phyloP scores from a whole-genome alignment of 1,284 basidiomycete genomes.

The Leccinum pachyderme region DNA sequence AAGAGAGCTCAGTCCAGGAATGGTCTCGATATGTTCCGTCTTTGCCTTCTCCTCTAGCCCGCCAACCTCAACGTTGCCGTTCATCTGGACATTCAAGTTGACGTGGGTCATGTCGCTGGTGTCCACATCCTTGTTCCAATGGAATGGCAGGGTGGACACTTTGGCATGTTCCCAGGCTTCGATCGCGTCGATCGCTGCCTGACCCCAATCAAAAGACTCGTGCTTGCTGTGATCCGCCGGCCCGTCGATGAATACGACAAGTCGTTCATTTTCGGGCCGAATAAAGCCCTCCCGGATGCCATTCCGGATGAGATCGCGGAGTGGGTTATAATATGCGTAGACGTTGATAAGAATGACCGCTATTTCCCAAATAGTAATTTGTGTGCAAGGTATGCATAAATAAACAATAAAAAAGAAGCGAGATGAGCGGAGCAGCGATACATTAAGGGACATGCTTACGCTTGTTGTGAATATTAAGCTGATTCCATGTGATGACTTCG shows the following conservation, averaged over 20 bases:
- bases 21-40: conserved; percentile 22
- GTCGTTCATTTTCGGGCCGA: conserved; percentile 50
- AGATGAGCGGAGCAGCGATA: background rate
- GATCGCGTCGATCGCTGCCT: conserved; percentile 63
- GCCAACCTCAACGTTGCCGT: background rate
- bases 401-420: background rate
- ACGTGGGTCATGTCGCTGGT: conserved; percentile 32
- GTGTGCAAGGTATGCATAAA: background rate
- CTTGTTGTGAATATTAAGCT: conserved; percentile 86
- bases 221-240: conserved; percentile 56
- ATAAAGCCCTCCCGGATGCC: conserved; percentile 79
- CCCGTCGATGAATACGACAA: conserved; percentile 74
- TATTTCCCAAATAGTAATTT: conserved; percentile 20
- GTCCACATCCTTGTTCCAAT: conserved; percentile 44
- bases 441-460: conserved; percentile 45
- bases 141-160: conserved; percentile 29
- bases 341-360: conserved; percentile 86
- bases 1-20: conserved; percentile 25
- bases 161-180: conserved; percentile 54
- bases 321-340: conserved; percentile 73
- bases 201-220: conserved; percentile 74
- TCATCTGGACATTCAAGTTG: background rate
- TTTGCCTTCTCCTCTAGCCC: conserved; percentile 7
- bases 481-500: conserved; percentile 90
- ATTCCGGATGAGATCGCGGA: conserved; percentile 69